Percentiles rank a stretch among this genome's conserved stretches.
Evolutionary conservation across 2,329 filamentous ascomycete genomes (phyloP).

Genomic region (Sarocladium strictum): DNA sequence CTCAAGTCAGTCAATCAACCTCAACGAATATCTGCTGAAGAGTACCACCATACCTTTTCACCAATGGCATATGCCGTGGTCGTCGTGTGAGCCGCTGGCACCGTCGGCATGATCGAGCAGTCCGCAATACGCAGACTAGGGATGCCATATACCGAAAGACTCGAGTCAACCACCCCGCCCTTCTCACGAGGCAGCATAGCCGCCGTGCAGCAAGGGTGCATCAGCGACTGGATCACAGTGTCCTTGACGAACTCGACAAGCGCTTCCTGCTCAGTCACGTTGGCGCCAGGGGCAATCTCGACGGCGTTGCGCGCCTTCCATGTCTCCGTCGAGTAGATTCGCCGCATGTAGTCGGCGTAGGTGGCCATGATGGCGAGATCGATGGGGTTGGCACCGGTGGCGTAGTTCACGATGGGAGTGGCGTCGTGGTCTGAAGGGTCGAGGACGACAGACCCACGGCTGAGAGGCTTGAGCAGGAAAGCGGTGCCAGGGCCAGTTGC

Average conservation of each 20-base stretch:
- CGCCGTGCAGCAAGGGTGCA: constrained; percentile 35
- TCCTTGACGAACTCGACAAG: constrained; percentile 19
- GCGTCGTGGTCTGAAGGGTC: constrained; percentile 17
- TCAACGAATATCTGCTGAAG: too few species aligned
- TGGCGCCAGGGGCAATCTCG: constrained; percentile 22
- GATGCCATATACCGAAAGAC: constrained; percentile 27
- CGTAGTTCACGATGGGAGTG: constrained; percentile 27
- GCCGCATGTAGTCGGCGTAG: constrained; percentile 24
- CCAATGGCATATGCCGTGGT: constrained; percentile 51
- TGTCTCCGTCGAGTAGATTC: constrained; percentile 20
- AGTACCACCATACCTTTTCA: constrained; percentile 32
- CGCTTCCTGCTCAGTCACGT: constrained; percentile 14
- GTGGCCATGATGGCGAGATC: constrained; percentile 28
- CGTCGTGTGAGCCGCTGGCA: constrained; percentile 30
- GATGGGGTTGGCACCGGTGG: constrained; percentile 27
- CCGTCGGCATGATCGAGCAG: constrained; percentile 19
- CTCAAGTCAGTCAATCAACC: background rate
- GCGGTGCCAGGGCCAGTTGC: constrained; percentile 15
- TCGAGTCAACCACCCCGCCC: constrained; percentile 29
- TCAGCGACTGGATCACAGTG: constrained; percentile 28
- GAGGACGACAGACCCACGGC: constrained; percentile 26
- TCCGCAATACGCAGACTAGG: constrained; percentile 25
- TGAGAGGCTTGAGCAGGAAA: constrained; percentile 27
- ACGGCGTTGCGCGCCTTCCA: constrained; percentile 22
- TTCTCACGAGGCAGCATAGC: constrained; percentile 35